Evolutionary conservation across 2,329 filamentous ascomycete species (phyloP), one percentile per base, ranked within the genome.

Genomic region (Verticillium dahliae): DNA sequence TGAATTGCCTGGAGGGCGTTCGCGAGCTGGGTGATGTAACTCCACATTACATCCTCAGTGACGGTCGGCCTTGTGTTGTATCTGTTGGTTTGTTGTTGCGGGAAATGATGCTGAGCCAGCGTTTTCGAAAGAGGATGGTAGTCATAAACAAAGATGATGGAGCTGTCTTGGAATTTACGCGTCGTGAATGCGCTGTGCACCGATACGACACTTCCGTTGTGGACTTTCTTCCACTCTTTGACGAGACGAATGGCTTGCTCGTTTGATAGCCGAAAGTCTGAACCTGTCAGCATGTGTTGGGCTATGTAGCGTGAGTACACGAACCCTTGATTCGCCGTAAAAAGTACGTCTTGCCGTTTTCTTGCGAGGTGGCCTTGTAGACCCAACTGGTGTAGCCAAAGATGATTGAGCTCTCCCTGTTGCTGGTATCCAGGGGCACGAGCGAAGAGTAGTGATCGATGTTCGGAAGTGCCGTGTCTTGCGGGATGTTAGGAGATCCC

Each of bases 151-250:
- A 99, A 90, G 57, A 99, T 90, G 60, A 99, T 83, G 3, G 95
- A 98, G 75, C 91, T 96, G 73, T 98, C 95, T 61, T 92, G 91
- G 74, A 99, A 99, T 33, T 90, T 91, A 64, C 92, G 83, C 13
- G 92, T 96, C 0, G 95, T 99, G 70, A 99, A 99, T 0, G 91
- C 92, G 74, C 97, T 92, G 69, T 96, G 88, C 9, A 96, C 85
- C 0, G 89, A 90, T 35, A 98, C 94, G 22, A 98, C 85, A 66
- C 87, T 91, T 61, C 88, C 90, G 69, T 89, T 94, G 70, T 85
- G 84, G 57, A 99, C 85, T 62, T 90, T 86, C 70, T 93, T 94
- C 95, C 95, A 99, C 11, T 90, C 88, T 68, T 93, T 91, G 61
- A 95, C 90, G 1, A 90, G 87, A 62, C 90, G 85, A 59, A 98